Conservation (phyloP, 345 rosid species). For the Syzygium jambos region DNA sequence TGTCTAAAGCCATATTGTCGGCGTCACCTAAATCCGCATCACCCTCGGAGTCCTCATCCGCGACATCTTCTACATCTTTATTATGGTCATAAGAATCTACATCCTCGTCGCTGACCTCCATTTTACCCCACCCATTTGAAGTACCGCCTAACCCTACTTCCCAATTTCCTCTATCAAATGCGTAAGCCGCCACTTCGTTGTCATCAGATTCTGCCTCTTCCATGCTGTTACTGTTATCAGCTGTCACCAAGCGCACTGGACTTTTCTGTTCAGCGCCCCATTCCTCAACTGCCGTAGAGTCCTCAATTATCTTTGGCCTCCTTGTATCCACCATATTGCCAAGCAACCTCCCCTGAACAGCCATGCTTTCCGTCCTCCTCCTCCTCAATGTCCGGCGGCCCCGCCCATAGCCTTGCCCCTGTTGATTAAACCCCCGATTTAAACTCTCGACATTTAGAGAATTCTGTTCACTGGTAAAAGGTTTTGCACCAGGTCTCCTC, state of each 20-base stretch:
- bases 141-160: slow-evolving; percentile 19
- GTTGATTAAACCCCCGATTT: slow-evolving; percentile 32
- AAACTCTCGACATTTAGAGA: slow-evolving; percentile 23
- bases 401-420: slow-evolving; percentile 42
- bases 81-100: slow-evolving; percentile 34
- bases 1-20: slow-evolving; percentile 29
- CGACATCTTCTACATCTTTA: slow-evolving; percentile 19
- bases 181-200: slow-evolving; percentile 39
- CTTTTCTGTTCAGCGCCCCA: slow-evolving; percentile 31
- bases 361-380: slow-evolving; percentile 57
- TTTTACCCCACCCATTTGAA: slow-evolving; percentile 40
- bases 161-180: slow-evolving; percentile 54
- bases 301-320: slow-evolving; percentile 11
- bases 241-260: slow-evolving; percentile 31
- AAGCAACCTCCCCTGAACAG: slow-evolving; percentile 9
- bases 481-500: slow-evolving; percentile 35
- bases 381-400: slow-evolving; percentile 83
- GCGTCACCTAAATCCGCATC: slow-evolving; percentile 42
- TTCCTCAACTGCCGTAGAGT: slow-evolving; percentile 9
- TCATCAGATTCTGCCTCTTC: slow-evolving; percentile 61
- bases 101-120: slow-evolving; percentile 53
- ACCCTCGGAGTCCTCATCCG: slow-evolving; percentile 20
- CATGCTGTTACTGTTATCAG: slow-evolving; percentile 51
- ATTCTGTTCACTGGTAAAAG: slow-evolving; percentile 27
- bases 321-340: slow-evolving; percentile 6